Conservation (phyloP, 1,284 basidiomycete species). For the Naganishia albida region DNA sequence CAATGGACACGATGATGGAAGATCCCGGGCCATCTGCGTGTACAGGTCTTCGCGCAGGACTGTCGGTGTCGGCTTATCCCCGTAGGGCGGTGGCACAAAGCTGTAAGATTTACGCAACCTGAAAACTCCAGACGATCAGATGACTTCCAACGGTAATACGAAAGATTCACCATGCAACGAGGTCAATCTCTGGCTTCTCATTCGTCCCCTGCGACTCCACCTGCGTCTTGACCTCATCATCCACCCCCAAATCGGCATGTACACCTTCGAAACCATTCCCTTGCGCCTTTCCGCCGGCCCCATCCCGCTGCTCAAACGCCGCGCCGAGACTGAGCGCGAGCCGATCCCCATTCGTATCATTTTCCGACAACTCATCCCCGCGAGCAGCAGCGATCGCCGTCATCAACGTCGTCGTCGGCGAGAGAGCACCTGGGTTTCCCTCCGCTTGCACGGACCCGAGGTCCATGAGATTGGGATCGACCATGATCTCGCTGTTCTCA, state of each 20-base stretch:
- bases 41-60: constrained; percentile 32
- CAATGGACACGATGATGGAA: constrained; percentile 30
- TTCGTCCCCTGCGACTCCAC: constrained; percentile 22
- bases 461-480: constrained; percentile 21
- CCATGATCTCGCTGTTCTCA: constrained; percentile 13
- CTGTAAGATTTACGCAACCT: constrained; percentile 24
- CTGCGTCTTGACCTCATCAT: constrained; percentile 16
- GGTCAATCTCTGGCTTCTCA: constrained; percentile 20
- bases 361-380: neutral
- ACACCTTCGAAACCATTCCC: constrained; percentile 20
- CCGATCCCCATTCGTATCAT: constrained; percentile 3
- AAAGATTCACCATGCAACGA: constrained; percentile 18
- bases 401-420: constrained; percentile 8
- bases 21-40: constrained; percentile 31
- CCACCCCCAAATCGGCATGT: constrained; percentile 18
- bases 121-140: neutral
- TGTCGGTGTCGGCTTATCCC: constrained; percentile 19
- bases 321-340: constrained; percentile 17
- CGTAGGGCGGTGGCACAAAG: constrained; percentile 18
- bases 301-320: constrained; percentile 22
- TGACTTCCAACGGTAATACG: neutral
- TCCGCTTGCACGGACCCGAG: neutral
- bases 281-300: neutral
- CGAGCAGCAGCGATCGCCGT: constrained; percentile 12
- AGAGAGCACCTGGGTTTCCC: neutral